Conservation (phyloP, 345 rosid genomes). For the Rhodomyrtus tomentosa region DNA sequence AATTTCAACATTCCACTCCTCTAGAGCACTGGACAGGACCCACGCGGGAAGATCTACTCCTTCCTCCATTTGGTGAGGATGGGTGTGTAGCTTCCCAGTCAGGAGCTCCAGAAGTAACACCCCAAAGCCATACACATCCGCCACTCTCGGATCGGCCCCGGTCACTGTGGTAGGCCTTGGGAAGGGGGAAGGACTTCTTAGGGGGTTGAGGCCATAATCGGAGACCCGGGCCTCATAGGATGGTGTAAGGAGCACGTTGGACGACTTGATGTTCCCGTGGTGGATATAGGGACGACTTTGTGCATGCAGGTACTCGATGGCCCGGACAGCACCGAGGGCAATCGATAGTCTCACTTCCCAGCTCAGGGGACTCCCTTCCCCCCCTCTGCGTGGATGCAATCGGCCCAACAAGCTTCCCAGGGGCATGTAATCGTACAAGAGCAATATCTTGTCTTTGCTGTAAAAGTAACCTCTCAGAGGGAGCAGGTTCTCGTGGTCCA, state of each 20-base stretch:
- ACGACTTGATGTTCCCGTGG: slow-evolving; percentile 68
- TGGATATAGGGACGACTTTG: slow-evolving; percentile 44
- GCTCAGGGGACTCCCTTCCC: slow-evolving; percentile 51
- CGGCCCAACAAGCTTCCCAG: background rate
- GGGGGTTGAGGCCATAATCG: slow-evolving; percentile 57
- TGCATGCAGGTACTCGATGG: slow-evolving; percentile 60
- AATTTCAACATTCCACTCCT: slow-evolving; percentile 82
- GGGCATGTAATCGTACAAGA: background rate
- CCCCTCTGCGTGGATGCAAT: slow-evolving; percentile 13
- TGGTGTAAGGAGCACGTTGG: slow-evolving; percentile 66
- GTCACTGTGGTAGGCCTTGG: slow-evolving; percentile 64
- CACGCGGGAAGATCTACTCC: slow-evolving; percentile 71
- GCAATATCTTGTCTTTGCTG: background rate
- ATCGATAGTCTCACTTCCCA: slow-evolving; percentile 67
- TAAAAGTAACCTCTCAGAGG: background rate
- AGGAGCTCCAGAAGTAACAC: slow-evolving; percentile 74
- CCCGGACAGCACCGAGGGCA: slow-evolving; percentile 57
- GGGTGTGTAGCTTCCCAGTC: slow-evolving; percentile 76
- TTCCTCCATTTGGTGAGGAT: slow-evolving; percentile 51
- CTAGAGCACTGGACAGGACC: slow-evolving; percentile 72
- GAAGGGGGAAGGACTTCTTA: background rate
- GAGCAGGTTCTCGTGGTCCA: slow-evolving; percentile 1
- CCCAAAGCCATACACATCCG: slow-evolving; percentile 79
- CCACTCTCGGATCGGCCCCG: slow-evolving; percentile 36
- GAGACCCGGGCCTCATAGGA: slow-evolving; percentile 45